Conservation (phyloP, 257 asterid genomes). For the Solanum habrochaites region DNA sequence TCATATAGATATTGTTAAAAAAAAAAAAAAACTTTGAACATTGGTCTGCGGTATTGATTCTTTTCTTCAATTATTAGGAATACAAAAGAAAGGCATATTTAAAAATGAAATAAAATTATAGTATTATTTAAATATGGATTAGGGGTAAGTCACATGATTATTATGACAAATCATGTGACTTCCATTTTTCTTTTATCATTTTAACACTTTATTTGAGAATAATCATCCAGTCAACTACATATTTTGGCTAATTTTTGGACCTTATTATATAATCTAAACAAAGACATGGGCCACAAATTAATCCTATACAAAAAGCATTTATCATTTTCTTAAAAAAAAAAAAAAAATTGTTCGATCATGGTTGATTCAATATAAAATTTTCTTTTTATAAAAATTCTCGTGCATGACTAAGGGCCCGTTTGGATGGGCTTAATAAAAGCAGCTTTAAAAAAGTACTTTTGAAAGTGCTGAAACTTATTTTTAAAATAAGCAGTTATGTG, state of each 20-base stretch:
- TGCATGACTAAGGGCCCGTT: too few relatives aligned
- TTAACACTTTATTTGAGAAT: background rate
- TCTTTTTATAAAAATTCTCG: too few relatives aligned
- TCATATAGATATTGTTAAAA: background rate
- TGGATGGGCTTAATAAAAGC: too few relatives aligned
- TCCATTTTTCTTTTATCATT: background rate
- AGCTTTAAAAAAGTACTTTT: too few relatives aligned
- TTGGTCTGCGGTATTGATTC: background rate
- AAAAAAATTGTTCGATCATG: too few relatives aligned
- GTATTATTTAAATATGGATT: background rate
- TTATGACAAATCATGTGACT: background rate
- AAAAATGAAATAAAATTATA: background rate
- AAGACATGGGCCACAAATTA: too few relatives aligned
- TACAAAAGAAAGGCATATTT: background rate
- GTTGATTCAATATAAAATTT: too few relatives aligned
- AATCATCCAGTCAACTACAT: background rate
- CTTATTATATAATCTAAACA: too few relatives aligned
- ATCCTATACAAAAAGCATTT: too few relatives aligned
- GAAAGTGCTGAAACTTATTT: too few relatives aligned
- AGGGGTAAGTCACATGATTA: background rate
- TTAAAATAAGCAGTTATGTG: too few relatives aligned
- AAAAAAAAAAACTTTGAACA: background rate
- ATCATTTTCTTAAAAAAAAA: too few relatives aligned
- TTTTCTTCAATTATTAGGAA: background rate
- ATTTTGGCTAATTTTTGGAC: background rate